Evolutionary conservation across 257 asterid species (phyloP).

Genomic region (Nicotiana attenuata): DNA sequence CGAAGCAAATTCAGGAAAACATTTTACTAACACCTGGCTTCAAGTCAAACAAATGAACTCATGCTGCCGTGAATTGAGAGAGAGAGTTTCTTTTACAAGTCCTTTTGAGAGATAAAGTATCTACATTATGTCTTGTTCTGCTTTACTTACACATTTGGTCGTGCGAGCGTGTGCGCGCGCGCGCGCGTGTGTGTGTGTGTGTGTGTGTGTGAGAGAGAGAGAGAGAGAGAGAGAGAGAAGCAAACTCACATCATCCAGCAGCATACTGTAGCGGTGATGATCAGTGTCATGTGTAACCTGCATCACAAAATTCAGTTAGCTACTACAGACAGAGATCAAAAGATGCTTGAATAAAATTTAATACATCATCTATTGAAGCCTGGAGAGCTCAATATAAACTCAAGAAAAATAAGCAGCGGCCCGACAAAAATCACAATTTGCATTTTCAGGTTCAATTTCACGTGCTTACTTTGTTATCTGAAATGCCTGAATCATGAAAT

Average conservation of each 20-base stretch:
- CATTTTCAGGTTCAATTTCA: background rate
- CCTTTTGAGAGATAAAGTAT: background rate
- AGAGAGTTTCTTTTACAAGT: too few species aligned
- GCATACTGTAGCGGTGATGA: constrained; percentile 91
- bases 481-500: background rate
- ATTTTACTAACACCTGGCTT: background rate
- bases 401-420: background rate
- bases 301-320: constrained; percentile 19
- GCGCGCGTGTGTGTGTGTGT: background rate
- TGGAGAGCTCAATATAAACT: background rate
- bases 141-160: background rate
- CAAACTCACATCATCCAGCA: constrained; percentile 98
- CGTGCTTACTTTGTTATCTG: background rate
- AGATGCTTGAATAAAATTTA: background rate
- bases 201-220: background rate
- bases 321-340: background rate
- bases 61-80: background rate
- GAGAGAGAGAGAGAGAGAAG: background rate
- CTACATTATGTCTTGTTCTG: background rate
- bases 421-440: background rate
- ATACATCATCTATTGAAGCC: background rate
- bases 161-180: background rate
- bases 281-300: constrained; percentile 91
- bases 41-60: background rate
- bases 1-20: background rate